Evolutionary conservation across 179 eudicot genomes (phyloP).

Genomic region (Silene noctiflora): DNA sequence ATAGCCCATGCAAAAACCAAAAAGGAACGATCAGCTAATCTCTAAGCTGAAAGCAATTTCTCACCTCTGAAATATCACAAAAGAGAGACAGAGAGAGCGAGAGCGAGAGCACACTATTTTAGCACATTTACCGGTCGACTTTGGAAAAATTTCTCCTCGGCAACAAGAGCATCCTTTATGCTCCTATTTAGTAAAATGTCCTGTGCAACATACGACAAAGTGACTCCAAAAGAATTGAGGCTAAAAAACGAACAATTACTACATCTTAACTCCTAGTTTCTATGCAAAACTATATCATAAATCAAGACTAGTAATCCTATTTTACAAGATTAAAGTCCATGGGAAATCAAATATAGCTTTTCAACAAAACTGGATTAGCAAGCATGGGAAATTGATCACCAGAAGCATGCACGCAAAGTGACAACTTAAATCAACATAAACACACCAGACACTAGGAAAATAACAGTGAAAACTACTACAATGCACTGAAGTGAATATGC

Average conservation of each 20-base stretch:
- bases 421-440: neutral
- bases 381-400: neutral
- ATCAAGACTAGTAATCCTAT: neutral
- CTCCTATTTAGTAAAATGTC: slow-evolving; percentile 64
- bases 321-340: neutral
- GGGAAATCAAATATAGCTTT: neutral
- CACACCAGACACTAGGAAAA: neutral
- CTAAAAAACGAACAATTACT: neutral
- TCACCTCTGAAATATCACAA: neutral
- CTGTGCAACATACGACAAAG: slow-evolving; percentile 37
- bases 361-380: neutral
- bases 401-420: neutral
- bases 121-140: slow-evolving; percentile 65
- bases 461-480: neutral
- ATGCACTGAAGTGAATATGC: neutral
- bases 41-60: neutral
- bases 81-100: neutral
- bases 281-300: neutral
- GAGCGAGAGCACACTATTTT: neutral
- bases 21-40: slow-evolving; percentile 7
- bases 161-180: slow-evolving; percentile 81
- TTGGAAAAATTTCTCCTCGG: slow-evolving; percentile 86
- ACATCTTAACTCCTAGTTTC: neutral
- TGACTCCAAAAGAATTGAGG: neutral
- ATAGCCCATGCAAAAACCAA: slow-evolving; percentile 16